phyloP scores from a whole-genome alignment of 441 rosid species.

The Corymbia citriodora region DNA sequence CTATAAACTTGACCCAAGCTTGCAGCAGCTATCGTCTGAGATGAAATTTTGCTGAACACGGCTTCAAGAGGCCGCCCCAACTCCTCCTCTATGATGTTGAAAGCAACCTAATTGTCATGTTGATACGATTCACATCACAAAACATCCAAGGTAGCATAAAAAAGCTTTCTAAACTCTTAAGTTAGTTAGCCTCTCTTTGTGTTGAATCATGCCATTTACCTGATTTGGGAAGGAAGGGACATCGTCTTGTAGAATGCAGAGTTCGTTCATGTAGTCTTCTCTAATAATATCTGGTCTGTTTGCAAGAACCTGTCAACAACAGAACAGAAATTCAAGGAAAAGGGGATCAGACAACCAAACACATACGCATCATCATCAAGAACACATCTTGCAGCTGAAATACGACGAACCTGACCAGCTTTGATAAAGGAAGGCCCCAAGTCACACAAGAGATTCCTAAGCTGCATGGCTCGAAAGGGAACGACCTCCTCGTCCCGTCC shows the following conservation, averaged over 20 bases:
- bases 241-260: conserved; percentile 94
- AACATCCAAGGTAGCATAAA: not conserved
- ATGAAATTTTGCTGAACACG: conserved; percentile 76
- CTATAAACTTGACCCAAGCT: conserved; percentile 97
- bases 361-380: not conserved
- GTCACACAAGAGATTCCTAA: conserved; percentile 84
- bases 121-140: not conserved
- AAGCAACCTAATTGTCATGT: conserved; percentile 53
- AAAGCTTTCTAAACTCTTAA: not conserved
- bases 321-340: conserved; percentile 1
- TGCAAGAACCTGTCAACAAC: conserved; percentile 61
- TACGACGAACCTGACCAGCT: conserved; percentile 76
- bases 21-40: conserved; percentile 93
- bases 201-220: conserved; percentile 19
- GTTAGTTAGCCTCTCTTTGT: not conserved
- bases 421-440: conserved; percentile 94
- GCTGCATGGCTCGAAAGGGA: conserved; percentile 86
- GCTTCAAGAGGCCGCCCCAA: conserved; percentile 85
- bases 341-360: not conserved
- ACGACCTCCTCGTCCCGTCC: conserved; percentile 93
- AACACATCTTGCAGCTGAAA: not conserved
- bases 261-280: conserved; percentile 97
- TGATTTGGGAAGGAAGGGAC: conserved; percentile 93
- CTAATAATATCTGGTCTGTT: conserved; percentile 91
- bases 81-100: conserved; percentile 88